Evolutionary conservation across 805 yeast species (phyloP).

Genomic region (Lipomyces mesembrius): DNA sequence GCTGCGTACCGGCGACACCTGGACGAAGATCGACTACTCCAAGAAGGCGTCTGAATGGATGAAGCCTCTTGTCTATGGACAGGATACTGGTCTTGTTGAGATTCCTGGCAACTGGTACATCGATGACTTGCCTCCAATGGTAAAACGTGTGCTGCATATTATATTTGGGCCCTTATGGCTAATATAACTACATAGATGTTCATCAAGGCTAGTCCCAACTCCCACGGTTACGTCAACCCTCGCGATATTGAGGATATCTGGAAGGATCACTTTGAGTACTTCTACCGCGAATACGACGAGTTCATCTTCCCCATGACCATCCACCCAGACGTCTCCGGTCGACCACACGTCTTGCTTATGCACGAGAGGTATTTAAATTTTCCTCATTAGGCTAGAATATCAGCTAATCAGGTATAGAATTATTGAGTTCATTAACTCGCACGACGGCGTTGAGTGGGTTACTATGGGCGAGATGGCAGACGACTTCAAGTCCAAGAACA

Average conservation of each 20-base stretch:
- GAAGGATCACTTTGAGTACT: conserved; percentile 50
- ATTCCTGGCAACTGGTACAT: conserved; percentile 50
- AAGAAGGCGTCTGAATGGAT: conserved; percentile 48
- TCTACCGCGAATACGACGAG: conserved; percentile 48
- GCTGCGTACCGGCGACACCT: conserved; percentile 48
- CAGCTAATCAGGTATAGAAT: conserved; percentile 18
- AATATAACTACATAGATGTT: conserved; percentile 39
- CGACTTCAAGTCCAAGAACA: conserved; percentile 44
- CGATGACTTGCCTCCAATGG: conserved; percentile 50
- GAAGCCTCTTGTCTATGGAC: conserved; percentile 47
- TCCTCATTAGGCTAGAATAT: background rate
- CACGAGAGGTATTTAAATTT: conserved; percentile 44
- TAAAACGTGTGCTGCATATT: conserved; percentile 5
- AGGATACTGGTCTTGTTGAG: conserved; percentile 48
- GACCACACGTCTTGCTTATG: conserved; percentile 48
- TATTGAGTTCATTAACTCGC: conserved; percentile 47
- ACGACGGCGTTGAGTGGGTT: conserved; percentile 50
- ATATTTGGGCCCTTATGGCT: no score
- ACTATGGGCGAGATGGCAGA: conserved; percentile 48
- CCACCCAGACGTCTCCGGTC: conserved; percentile 50
- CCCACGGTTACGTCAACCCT: conserved; percentile 48
- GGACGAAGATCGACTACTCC: conserved; percentile 48
- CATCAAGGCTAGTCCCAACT: conserved; percentile 45
- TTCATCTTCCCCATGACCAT: conserved; percentile 49
- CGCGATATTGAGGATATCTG: conserved; percentile 49